Evolutionary conservation across 2,329 filamentous ascomycete species (phyloP), one percentile per base, ranked within the genome.

Genomic region (Colletotrichum tabaci): DNA sequence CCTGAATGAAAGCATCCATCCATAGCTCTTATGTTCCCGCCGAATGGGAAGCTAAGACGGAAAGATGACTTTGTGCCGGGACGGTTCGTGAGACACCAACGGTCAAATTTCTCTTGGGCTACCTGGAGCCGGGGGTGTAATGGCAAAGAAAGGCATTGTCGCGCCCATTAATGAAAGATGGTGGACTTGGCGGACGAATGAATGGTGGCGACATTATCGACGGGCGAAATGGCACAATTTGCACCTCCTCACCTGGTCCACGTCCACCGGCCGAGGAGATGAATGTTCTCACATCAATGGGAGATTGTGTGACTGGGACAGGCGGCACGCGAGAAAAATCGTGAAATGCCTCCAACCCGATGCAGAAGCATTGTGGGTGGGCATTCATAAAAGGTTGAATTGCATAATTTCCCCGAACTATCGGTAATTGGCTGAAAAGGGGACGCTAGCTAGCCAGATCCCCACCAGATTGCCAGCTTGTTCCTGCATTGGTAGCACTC

Each of bases 361-460:
- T 60, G 6, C 46, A 60, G 53, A 18, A 13, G 40, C 15, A 4
- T 30, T 56, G 58, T 38, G 68, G 40, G 68, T 68, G 68, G 58
- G 53, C 60, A 60, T 72, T 72, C 70, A 72, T 72, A 72, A 72
- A 66, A 49, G 53, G 21, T 53, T 50, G 60, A 46, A 70, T 66
- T 72, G 61, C 70, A 72, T 44, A 72, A 72, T 72, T 66, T 72
- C 61, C 68, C 70, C 42, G 61, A 46, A 42, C 61, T 52, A 18
- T 38, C 23, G 57, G n/a, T 55, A 26, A 71, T 66, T 66, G 70
- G 70, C 23, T 16, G 21, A 5, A 15, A 3, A 7, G n/a, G 23
- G 6, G 47, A 12, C 4, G 10, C 44, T 35, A 38, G 23, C 16
- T n/a, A n/a, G 21, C 44, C 23, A 38, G 35, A 50, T 42, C 23